phyloP scores from a whole-genome alignment of 2,329 filamentous ascomycete species.

The Aureobasidium sp. region DNA sequence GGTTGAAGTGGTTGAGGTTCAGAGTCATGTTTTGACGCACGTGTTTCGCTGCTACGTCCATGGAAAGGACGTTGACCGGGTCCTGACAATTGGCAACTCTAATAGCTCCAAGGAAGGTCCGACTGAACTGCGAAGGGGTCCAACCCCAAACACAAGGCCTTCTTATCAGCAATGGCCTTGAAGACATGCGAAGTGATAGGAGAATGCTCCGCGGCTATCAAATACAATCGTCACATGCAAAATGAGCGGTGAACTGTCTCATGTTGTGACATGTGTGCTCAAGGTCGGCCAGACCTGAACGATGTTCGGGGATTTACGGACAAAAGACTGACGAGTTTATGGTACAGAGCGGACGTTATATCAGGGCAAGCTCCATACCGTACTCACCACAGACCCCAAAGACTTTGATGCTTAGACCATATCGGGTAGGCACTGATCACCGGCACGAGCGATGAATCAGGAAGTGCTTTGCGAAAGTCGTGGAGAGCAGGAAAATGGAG shows the following conservation, averaged over 20 bases:
- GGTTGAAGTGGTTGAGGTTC: background rate
- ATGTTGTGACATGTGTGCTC: background rate
- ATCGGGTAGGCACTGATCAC: background rate
- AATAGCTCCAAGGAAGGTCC: background rate
- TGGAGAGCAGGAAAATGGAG: background rate
- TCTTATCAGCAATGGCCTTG: too few species aligned
- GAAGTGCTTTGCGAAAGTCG: background rate
- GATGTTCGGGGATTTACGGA: background rate
- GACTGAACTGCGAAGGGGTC: background rate
- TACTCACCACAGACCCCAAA: background rate
- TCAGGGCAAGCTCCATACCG: background rate
- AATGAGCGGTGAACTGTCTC: background rate
- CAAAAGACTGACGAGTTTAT: background rate
- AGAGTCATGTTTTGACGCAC: background rate
- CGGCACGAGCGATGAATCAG: background rate
- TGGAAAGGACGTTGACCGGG: background rate
- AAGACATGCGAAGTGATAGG: background rate
- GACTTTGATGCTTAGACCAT: background rate
- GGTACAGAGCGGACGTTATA: background rate
- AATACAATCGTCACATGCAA: background rate
- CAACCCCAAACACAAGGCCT: background rate
- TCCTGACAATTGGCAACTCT: background rate
- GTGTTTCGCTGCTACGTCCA: background rate
- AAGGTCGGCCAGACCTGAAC: background rate
- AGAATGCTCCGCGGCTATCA: background rate